Conservation (phyloP, 805 yeast genomes). For the Ogataea trehalophila region DNA sequence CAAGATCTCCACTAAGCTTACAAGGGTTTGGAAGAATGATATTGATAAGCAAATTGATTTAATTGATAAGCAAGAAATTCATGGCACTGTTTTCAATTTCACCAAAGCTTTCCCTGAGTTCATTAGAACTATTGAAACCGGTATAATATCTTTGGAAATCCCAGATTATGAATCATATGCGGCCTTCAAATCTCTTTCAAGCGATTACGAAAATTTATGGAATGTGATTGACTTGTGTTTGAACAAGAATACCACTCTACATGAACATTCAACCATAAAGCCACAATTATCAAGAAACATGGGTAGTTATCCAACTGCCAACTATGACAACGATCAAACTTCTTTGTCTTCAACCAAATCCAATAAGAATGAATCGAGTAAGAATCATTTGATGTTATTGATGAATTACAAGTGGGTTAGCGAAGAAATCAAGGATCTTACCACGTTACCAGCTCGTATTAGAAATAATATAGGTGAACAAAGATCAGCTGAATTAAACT, state of each 20-base stretch:
- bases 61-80: constrained; percentile 28
- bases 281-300: constrained; percentile 4
- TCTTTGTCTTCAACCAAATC: neutral
- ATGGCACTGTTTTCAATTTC: constrained; percentile 34
- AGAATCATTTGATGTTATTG: constrained; percentile 37
- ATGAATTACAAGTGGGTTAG: constrained; percentile 50
- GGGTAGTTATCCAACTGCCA: neutral
- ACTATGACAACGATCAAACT: neutral
- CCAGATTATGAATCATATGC: constrained; percentile 11
- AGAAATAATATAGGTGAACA: constrained; percentile 28
- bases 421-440: constrained; percentile 33
- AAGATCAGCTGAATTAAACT: constrained; percentile 30
- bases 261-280: constrained; percentile 4
- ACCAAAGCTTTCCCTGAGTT: constrained; percentile 46
- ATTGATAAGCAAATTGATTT: constrained; percentile 47
- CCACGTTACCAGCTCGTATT: constrained; percentile 17
- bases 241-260: constrained; percentile 8
- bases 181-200: constrained; percentile 12
- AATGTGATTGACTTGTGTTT: constrained; percentile 12
- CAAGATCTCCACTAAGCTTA: constrained; percentile 47
- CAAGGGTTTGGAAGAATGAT: constrained; percentile 54
- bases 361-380: constrained; percentile 4
- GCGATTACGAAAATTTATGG: constrained; percentile 23
- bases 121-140: constrained; percentile 35
- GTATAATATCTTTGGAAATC: constrained; percentile 13